Percentiles rank a stretch among this genome's conserved stretches.
Evolutionary conservation across 805 yeast species (phyloP).

Genomic region (Yueomyces sinensis): DNA sequence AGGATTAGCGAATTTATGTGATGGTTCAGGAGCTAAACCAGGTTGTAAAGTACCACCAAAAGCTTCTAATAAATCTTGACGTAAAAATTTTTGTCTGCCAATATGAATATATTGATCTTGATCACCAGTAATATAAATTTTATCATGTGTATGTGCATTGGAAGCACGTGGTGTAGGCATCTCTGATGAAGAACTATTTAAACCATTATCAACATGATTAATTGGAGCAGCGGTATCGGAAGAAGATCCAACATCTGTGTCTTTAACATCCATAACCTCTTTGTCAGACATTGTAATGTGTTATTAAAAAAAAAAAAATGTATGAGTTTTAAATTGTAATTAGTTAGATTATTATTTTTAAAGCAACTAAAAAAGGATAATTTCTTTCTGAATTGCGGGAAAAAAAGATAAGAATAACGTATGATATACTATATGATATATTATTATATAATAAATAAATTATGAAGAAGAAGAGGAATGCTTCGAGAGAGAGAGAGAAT

Average conservation of each 20-base stretch:
- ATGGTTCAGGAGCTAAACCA: conserved; percentile 45
- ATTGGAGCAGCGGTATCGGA: too few species aligned
- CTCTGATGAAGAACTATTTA: neutral
- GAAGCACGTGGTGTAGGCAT: neutral
- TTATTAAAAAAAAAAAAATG: too few species aligned
- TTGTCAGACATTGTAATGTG: conserved; percentile 9
- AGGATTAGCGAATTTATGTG: conserved; percentile 50
- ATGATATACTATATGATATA: too few species aligned
- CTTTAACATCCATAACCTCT: conserved; percentile 1
- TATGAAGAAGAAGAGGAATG: too few species aligned
- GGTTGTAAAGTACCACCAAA: conserved; percentile 80
- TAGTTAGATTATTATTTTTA: too few species aligned
- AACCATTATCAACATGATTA: neutral
- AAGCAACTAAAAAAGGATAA: too few species aligned
- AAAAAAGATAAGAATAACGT: too few species aligned
- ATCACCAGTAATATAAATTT: conserved; percentile 25
- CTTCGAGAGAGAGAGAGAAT: too few species aligned
- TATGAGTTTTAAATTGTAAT: too few species aligned
- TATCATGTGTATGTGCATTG: neutral
- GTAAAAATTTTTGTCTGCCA: conserved; percentile 58
- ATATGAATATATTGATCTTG: conserved; percentile 56
- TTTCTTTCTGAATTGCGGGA: too few species aligned
- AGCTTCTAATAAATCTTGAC: conserved; percentile 45
- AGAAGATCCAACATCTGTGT: conserved; percentile 6
- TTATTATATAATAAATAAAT: too few species aligned